phyloP scores from a whole-genome alignment of 1,284 basidiomycete genomes.

The Paramarasmius palmivorus region DNA sequence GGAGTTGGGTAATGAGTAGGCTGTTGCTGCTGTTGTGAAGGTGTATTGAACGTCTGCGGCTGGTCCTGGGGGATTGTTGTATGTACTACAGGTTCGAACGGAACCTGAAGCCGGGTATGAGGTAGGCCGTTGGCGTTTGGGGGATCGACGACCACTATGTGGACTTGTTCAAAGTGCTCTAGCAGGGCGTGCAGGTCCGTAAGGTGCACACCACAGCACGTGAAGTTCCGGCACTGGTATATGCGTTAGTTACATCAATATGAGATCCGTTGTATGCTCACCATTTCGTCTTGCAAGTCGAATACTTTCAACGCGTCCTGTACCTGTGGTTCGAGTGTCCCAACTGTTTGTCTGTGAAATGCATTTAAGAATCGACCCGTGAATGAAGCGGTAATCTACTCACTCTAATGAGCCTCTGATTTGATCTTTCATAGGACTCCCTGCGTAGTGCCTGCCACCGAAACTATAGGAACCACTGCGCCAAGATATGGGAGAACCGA shows the following conservation, averaged over 20 bases:
- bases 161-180: conserved; percentile 85
- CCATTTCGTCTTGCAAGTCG: conserved; percentile 69
- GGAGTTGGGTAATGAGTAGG: conserved; percentile 34
- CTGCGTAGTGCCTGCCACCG: conserved; percentile 54
- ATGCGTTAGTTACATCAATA: conserved; percentile 10
- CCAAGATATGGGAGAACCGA: conserved; percentile 73
- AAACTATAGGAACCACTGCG: conserved; percentile 60
- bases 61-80: conserved; percentile 21
- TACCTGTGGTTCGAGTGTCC: conserved; percentile 47
- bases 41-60: conserved; percentile 15
- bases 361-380: conserved; percentile 50
- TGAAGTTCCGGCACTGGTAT: conserved; percentile 74
- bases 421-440: conserved; percentile 55
- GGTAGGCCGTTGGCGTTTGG: conserved; percentile 39
- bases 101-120: conserved; percentile 42
- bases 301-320: conserved; percentile 67
- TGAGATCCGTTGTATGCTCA: conserved; percentile 32
- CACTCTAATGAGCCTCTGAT: conserved; percentile 65
- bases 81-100: conserved; percentile 42
- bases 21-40: conserved; percentile 18
- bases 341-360: conserved; percentile 47
- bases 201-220: conserved; percentile 79
- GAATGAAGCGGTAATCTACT: conserved; percentile 25
- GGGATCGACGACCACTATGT: conserved; percentile 72
- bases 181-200: conserved; percentile 83